Base-by-base conservation (phyloP, 495 filamentous ascomycete genomes). In the Trichoderma asperelloides region DNA sequence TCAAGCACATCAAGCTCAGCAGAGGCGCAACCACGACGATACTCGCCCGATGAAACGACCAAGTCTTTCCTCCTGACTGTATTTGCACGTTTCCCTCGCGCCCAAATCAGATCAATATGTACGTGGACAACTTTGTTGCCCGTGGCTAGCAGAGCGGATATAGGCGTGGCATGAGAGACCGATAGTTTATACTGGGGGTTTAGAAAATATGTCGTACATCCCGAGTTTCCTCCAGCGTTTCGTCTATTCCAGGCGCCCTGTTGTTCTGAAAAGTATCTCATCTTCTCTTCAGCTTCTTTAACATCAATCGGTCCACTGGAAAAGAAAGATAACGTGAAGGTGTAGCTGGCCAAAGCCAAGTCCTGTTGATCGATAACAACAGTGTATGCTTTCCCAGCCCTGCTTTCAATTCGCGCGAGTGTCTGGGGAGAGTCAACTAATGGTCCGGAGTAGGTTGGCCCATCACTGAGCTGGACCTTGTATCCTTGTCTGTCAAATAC, bases 381-480 rank as follows among this genome's bases (percentile, higher is more conserved):
- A 0, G 94, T 98, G 72, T 93, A 93, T 0, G 81, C 79, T 25
- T 80, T 79, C 28, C 77, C 72, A 23, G 85, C 73, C 28, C 83
- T 75, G 68, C 91, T 81, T 12, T 90, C 86, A 49, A 96, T 82
- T 66, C 88, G 86, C 39, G 95, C 87, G 16, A 98, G 86, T 13
- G 89, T 96, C 74, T 98, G 96, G 15, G 93, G 92, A 2, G 93
- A 94, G 74, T 97, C 93, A 43, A 98, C 93, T 70, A 89, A 96
- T n/a, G 90, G 88, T 1, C 89, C 88, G 51, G 87, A 84, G 70
- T 89, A 74, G 5, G 90, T 74, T 23, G 86, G 81, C 12, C 82
- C 84, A 65, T 94, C 90, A 65, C 82, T 86, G 15, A 93, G 76
- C 40, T 89, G 88, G 1, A 97, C 87, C 51, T 88, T 82, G 30